phyloP scores from a whole-genome alignment of 1,284 basidiomycete species.

The Cerioporus squamosus region DNA sequence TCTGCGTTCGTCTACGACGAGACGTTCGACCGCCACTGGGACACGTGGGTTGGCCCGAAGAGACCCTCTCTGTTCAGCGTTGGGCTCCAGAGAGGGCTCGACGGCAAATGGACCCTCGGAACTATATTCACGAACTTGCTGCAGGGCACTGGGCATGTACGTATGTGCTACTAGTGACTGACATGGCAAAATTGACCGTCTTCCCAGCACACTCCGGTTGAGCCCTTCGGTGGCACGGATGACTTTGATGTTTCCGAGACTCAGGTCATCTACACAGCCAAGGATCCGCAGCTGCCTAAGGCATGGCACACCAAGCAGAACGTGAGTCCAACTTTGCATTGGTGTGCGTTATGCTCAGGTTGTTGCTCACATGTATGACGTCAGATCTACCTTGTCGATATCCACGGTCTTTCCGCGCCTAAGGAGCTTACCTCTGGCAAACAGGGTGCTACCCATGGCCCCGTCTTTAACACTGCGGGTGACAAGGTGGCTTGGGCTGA shows the following conservation, averaged over 20 bases:
- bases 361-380: too few relatives aligned
- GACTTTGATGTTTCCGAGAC: conserved; percentile 76
- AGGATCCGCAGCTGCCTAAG: conserved; percentile 73
- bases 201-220: conserved; percentile 70
- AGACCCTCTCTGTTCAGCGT: conserved; percentile 72
- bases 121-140: conserved; percentile 62
- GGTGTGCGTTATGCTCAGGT: too few relatives aligned
- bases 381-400: conserved; percentile 69
- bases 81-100: conserved; percentile 49
- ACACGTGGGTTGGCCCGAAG: conserved; percentile 83
- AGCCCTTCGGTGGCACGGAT: conserved; percentile 79
- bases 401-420: conserved; percentile 52
- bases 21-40: conserved; percentile 86
- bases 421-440: conserved; percentile 77
- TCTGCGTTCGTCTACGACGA: conserved; percentile 81
- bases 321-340: conserved; percentile 38
- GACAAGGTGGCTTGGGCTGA: conserved; percentile 86
- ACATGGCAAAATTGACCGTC: neutral
- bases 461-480: conserved; percentile 70
- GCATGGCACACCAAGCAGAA: conserved; percentile 85
- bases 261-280: conserved; percentile 83
- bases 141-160: conserved; percentile 68
- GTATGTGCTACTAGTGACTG: conserved; percentile 19
- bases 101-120: conserved; percentile 57
- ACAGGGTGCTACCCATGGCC: conserved; percentile 80